phyloP scores from a whole-genome alignment of 1,284 basidiomycete genomes.

The Ceratorhiza oryzae-sativae region DNA sequence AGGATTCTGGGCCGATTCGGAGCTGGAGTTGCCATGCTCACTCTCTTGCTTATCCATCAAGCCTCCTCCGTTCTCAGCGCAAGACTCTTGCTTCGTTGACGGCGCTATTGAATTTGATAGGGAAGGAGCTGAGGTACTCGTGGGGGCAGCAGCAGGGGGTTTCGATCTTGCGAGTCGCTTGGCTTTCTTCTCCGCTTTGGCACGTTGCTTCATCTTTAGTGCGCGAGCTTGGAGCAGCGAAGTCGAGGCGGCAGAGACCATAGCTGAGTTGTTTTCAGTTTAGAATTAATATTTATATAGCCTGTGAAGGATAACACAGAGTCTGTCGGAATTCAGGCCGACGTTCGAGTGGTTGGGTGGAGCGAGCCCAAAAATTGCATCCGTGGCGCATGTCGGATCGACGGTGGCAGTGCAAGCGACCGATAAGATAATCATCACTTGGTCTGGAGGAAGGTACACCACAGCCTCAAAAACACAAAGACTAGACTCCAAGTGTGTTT shows the following conservation, averaged over 20 bases:
- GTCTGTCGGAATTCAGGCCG: too few relatives aligned
- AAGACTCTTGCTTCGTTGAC: background rate
- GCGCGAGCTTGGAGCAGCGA: constrained; percentile 27
- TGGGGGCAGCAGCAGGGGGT: background rate
- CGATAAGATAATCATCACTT: too few relatives aligned
- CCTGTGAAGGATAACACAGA: too few relatives aligned
- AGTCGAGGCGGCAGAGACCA: background rate
- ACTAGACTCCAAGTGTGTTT: too few relatives aligned
- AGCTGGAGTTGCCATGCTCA: background rate
- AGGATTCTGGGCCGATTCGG: background rate
- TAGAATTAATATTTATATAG: background rate
- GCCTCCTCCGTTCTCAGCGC: background rate
- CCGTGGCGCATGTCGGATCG: too few relatives aligned
- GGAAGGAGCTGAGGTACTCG: background rate
- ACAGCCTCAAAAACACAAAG: too few relatives aligned
- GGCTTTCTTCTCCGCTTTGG: constrained; percentile 20
- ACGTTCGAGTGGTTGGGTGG: too few relatives aligned
- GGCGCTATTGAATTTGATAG: background rate
- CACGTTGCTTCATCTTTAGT: constrained; percentile 35
- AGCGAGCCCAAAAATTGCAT: too few relatives aligned
- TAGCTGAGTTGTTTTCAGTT: too few relatives aligned
- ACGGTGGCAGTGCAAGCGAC: too few relatives aligned
- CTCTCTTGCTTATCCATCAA: background rate
- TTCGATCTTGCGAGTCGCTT: constrained; percentile 1
- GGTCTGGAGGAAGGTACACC: too few relatives aligned